Conservation (phyloP, 2,329 filamentous ascomycete genomes). For the Penicillium capsulatum region DNA sequence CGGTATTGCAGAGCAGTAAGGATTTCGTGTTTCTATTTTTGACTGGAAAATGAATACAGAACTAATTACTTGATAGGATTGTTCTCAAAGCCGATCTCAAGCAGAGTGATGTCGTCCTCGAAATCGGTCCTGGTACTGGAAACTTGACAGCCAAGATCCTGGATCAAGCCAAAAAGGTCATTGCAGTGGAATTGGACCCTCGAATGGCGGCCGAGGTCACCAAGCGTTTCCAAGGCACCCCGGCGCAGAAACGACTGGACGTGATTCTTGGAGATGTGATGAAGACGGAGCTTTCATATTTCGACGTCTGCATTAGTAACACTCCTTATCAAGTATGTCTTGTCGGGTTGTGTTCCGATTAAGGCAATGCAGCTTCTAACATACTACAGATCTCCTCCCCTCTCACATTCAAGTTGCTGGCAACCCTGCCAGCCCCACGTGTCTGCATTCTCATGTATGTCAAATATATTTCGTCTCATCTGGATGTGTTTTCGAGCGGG, state of each 20-base stretch:
- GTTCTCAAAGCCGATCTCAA: conserved; percentile 85
- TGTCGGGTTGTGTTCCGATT: too few relatives aligned
- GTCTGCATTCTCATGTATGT: conserved; percentile 75
- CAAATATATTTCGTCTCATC: background rate
- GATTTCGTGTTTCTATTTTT: background rate
- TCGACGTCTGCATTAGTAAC: conserved; percentile 80
- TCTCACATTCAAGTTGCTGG: conserved; percentile 83
- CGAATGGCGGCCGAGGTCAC: conserved; percentile 95
- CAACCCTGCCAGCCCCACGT: conserved; percentile 74
- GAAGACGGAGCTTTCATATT: conserved; percentile 74
- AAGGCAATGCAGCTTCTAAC: too few relatives aligned
- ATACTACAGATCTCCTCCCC: conserved; percentile 72
- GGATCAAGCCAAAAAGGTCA: conserved; percentile 76
- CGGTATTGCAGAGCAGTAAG: conserved; percentile 65
- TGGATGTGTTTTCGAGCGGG: background rate
- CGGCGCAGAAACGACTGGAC: conserved; percentile 77
- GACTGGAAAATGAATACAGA: background rate
- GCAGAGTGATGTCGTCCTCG: conserved; percentile 80
- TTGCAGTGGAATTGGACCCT: conserved; percentile 89
- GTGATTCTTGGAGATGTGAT: conserved; percentile 89
- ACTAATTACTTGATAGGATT: conserved; percentile 44
- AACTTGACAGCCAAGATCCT: conserved; percentile 87
- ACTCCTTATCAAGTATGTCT: conserved; percentile 61
- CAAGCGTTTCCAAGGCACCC: conserved; percentile 86
- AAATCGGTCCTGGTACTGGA: conserved; percentile 86